phyloP scores from a whole-genome alignment of 1,284 basidiomycete species.

The Fomitopsis betulina region DNA sequence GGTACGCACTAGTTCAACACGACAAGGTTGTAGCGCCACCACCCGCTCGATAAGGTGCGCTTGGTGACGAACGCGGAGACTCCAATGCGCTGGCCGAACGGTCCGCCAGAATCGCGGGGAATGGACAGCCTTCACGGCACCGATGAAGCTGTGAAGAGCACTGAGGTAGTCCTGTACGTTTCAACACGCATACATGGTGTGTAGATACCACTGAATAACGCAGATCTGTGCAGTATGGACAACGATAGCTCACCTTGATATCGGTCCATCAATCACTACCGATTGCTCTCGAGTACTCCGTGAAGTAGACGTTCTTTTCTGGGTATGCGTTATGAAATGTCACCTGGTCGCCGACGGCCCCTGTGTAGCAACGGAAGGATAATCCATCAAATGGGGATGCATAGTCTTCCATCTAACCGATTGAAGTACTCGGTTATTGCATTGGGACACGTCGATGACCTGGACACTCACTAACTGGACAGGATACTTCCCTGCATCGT shows the following conservation, averaged over 20 bases:
- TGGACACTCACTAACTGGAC: slow-evolving; percentile 35
- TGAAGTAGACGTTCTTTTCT: slow-evolving; percentile 46
- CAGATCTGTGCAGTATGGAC: slow-evolving; percentile 8
- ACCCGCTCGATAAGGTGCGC: slow-evolving; percentile 51
- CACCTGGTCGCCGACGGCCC: slow-evolving; percentile 36
- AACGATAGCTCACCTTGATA: slow-evolving; percentile 49
- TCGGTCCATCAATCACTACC: slow-evolving; percentile 75
- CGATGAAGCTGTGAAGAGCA: slow-evolving; percentile 31
- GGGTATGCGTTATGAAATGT: slow-evolving; percentile 42
- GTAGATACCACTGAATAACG: background rate
- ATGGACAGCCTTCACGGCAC: slow-evolving; percentile 58
- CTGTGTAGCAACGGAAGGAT: slow-evolving; percentile 48
- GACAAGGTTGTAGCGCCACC: slow-evolving; percentile 61
- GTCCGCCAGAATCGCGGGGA: slow-evolving; percentile 64
- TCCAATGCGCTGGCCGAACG: slow-evolving; percentile 62
- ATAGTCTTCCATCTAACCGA: slow-evolving; percentile 44
- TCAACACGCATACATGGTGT: background rate
- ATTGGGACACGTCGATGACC: no score
- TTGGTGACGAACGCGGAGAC: slow-evolving; percentile 62
- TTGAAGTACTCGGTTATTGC: background rate
- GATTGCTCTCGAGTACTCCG: slow-evolving; percentile 44
- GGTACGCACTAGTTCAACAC: slow-evolving; percentile 52
- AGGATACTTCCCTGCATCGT: slow-evolving; percentile 43
- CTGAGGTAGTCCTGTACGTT: background rate
- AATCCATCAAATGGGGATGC: slow-evolving; percentile 40